Base-by-base conservation (phyloP, 176 grass and related monocot genomes). In the Microstegium vimineum region DNA sequence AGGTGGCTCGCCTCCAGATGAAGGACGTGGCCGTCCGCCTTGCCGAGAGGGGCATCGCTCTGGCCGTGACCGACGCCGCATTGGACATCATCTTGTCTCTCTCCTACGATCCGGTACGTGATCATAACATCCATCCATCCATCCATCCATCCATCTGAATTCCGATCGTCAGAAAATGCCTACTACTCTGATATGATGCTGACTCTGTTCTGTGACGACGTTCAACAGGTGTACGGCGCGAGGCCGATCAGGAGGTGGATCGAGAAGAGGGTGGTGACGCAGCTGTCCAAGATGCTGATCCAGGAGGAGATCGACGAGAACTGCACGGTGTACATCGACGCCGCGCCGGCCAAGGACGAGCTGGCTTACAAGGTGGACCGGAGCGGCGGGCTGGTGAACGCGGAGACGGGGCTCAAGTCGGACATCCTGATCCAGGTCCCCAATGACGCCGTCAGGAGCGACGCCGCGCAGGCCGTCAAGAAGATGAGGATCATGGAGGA, bases 21-120 rank as follows among this genome's bases (percentile, higher is more conserved):
- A 98, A 95, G 90, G 92, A 98, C 65, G 90, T 98, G 10, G 96
- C 96, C 17, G 79, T 90, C 22, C 96, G 96, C 3, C 92, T 98
- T 1, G 93, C 93, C 23, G 93, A 98, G n/a, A 78, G 89, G 45
- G 93, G 96, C 26, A 15, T 95, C 41, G 96, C 96, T 7, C 84
- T 98, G 40, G 96, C 96, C 33, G 88, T 98, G 1, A 91, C 96
- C 74, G 96, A 98, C 85, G 92, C 90, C 43, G 93, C 96, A 17
- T 35, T 98, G 75, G 96, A 93, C 47, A 51, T 93, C 43, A 94
- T 98, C 47, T 37, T 98, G 4, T 90, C 93, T 2, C 82, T 93
- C 43, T 90, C 96, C 2, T 98, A 98, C 42, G 96, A 98, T 11
- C 96, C 93, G 6, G 95, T 97, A 81, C 12, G 91, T 74, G 26